Conservation (phyloP, 192 early-diverging fungal genomes). For the Backusella macrospora region DNA sequence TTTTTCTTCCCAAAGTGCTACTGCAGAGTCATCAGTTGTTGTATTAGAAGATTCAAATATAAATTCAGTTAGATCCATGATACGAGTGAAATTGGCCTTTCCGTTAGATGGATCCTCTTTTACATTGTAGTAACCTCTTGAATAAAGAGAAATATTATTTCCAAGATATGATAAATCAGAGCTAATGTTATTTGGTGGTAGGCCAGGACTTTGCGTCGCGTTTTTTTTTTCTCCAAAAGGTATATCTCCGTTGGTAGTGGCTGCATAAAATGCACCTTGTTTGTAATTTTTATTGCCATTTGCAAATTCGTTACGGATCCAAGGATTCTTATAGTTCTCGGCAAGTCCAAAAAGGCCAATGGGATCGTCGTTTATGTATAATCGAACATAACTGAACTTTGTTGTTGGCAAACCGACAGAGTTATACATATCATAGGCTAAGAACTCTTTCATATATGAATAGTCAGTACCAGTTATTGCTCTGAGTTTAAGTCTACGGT, state of each 20-base stretch:
- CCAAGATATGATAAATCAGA: conserved; percentile 1
- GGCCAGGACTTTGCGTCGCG: neutral
- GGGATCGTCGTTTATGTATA: neutral
- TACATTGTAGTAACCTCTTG: neutral
- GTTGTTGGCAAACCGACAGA: conserved; percentile 6
- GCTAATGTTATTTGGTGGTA: neutral
- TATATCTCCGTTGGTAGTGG: neutral
- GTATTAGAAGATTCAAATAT: neutral
- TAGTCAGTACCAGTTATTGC: conserved; percentile 10
- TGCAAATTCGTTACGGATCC: conserved; percentile 32
- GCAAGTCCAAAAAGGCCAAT: conserved; percentile 16
- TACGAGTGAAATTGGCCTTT: neutral
- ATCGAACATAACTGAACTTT: neutral
- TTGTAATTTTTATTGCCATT: conserved; percentile 30
- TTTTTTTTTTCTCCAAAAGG: neutral
- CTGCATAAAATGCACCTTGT: conserved; percentile 14
- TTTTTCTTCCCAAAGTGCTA: conserved; percentile 1
- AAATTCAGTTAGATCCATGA: conserved; percentile 15
- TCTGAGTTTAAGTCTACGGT: conserved; percentile 10
- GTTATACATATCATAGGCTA: conserved; percentile 7
- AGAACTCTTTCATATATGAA: conserved; percentile 4
- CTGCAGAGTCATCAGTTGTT: neutral
- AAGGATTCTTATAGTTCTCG: conserved; percentile 42
- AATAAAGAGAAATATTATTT: neutral
- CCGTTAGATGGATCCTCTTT: conserved; percentile 6